Base-by-base conservation (phyloP, 2,329 filamentous ascomycete genomes). In the Paraphoma chrysanthemicola region DNA sequence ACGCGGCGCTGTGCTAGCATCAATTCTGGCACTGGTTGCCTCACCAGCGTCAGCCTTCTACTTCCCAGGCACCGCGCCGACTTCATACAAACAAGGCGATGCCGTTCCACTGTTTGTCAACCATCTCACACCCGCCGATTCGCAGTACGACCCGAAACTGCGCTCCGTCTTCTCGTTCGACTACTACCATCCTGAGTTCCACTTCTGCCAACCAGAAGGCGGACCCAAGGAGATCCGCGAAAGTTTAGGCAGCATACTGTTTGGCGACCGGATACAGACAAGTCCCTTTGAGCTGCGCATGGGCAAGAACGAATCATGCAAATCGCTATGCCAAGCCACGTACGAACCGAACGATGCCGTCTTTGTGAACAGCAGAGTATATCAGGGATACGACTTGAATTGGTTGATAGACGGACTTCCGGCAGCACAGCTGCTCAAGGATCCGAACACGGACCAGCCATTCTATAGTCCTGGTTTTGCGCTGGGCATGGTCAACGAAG, bases 221-320 rank as follows among this genome's bases (percentile, higher is more conserved):
- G 92, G 92, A 2, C 88, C 93, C 8, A 78, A 93, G 74, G 86
- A 90, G 80, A 87, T 96, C 18, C 89, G 91, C 41, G 95, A 97
- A 80, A 95, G 91, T 63, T 79, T 99, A 62, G 95, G 95, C 23
- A 97, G 94, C 82, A 99, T 99, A 73, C 80, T 99, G 49, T 99
- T 99, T 69, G 95, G 95, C 66, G 95, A 99, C 79, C 88, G 95
- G 54, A 99, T 99, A 80, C 92, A 92, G 80, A 96, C 92, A n/a
- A 98, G 94, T 36, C 92, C 94, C 0, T 97, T 96, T 72, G 88
- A 97, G 72, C 82, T 98, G 58, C 86, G 87, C 65, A 97, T 99
- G 93, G 87, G 80, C 53, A 81, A 87, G 60, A 95, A 99, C 74
- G 91, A 97, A 77, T 89, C 88, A 0, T 99, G 95, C 82, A 95